Conservation (phyloP, 768 basidiomycete species). For the Hortiboletus campestris region DNA sequence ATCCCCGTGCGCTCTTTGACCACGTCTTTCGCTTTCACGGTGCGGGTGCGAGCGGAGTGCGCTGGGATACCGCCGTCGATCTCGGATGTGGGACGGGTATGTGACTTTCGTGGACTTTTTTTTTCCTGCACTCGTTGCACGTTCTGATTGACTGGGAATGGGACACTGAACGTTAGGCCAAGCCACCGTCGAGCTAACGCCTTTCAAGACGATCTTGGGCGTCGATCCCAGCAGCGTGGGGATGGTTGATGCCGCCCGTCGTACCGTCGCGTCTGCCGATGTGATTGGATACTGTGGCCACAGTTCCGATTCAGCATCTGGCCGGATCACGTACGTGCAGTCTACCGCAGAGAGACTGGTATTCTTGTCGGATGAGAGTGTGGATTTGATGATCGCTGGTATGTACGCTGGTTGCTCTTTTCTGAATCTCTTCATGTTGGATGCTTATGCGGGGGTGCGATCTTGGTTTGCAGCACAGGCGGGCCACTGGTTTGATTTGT, state of each 20-base stretch:
- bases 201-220: constrained; percentile 62
- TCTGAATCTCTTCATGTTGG: too few species aligned
- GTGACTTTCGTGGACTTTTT: constrained; percentile 2
- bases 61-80: constrained; percentile 65
- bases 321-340: constrained; percentile 36
- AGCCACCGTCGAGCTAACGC: constrained; percentile 56
- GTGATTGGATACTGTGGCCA: constrained; percentile 10
- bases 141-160: too few species aligned
- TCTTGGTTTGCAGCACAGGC: constrained; percentile 56
- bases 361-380: constrained; percentile 48
- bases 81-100: constrained; percentile 84
- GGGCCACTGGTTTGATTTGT: constrained; percentile 83
- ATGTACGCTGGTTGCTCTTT: constrained; percentile 3
- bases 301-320: neutral
- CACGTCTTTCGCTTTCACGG: constrained; percentile 60
- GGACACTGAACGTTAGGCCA: constrained; percentile 47
- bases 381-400: constrained; percentile 74
- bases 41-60: neutral
- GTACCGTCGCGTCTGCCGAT: constrained; percentile 5
- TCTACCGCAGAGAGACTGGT: constrained; percentile 54
- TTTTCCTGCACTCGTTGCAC: too few species aligned
- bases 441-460: too few species aligned
- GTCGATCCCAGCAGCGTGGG: constrained; percentile 69
- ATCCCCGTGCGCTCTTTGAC: constrained; percentile 65
- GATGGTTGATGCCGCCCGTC: constrained; percentile 64